Base-by-base conservation (phyloP, 2,329 filamentous ascomycete genomes). In the Akanthomyces lecanii region DNA sequence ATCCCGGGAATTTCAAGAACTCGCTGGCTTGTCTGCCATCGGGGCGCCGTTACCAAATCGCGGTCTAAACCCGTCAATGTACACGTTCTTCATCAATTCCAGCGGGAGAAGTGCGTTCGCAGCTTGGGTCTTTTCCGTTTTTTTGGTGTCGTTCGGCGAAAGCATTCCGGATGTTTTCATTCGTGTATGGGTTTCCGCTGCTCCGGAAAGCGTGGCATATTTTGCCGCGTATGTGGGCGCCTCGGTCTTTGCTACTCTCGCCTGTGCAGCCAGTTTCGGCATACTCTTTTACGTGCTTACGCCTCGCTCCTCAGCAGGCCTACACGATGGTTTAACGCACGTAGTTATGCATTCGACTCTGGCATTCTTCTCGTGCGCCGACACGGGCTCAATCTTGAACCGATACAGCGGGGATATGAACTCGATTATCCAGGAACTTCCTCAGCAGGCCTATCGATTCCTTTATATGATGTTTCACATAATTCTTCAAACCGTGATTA, bases 341-440 rank as follows among this genome's bases (percentile, higher is more conserved):
- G 21, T 18, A 0, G 42, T 58, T 4, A 36, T 58, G 54, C 54
- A 25, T 23, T 33, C 18, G 16, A 44, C 40, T 51, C 6, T 28
- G 16, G 21, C 53, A 30, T 38, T 38, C 28, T 47, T 47, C 8
- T 45, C 48, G 11, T 47, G 23, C 4, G 25, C 50, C 12, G 40
- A 61, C 16, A 44, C 23, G 0, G 59, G 50, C 12, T 45, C 50
- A 23, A 38, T 45, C 5, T 23, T 52, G 18, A 63, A 58, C 14
- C 48, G 53, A 40, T 63, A 50, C 38, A 57, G 18, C 44, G 16
- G 58, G 12, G 53, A 58, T 11, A 68, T 72, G 14, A 67, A 67
- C 28, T 25, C 69, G 1, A 62, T 71, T 8, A 68, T 70, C n/a
- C 64, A 61, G 6, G 63, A 67, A 48, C 56, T 72, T 5, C 69